These are phyloP conservation scores for Brassica hybrid DNA, from an alignment of 441 rosid genomes.

Conservation along the genomic window DNA sequence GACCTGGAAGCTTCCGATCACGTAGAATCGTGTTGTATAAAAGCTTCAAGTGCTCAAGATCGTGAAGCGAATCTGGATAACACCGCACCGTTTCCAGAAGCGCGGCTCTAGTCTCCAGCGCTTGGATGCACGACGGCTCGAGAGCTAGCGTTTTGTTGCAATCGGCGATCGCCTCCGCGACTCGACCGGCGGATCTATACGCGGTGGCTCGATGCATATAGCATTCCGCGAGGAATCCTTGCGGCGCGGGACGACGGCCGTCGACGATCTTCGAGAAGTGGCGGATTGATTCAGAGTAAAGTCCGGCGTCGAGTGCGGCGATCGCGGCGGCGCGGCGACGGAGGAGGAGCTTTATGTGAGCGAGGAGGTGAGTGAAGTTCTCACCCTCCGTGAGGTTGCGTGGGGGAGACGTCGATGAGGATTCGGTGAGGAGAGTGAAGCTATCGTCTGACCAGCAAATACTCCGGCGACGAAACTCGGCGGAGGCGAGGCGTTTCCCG, in stretches of 20 bases:
- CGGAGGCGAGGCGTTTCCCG: slow-evolving; percentile 78
- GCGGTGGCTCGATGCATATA: slow-evolving; percentile 83
- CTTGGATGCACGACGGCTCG: slow-evolving; percentile 71
- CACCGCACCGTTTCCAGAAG: slow-evolving; percentile 75
- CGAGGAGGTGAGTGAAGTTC: slow-evolving; percentile 56
- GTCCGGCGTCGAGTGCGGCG: too few species aligned
- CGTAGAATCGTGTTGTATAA: slow-evolving; percentile 78
- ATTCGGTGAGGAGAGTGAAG: slow-evolving; percentile 55
- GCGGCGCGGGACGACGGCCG: slow-evolving; percentile 82
- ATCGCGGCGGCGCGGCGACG: slow-evolving; percentile 87
- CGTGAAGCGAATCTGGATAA: slow-evolving; percentile 81
- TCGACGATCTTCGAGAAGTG: slow-evolving; percentile 88
- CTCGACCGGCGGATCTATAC: slow-evolving; percentile 64
- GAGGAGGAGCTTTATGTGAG: slow-evolving; percentile 73
- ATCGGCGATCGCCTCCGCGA: slow-evolving; percentile 85
- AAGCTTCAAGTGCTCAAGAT: slow-evolving; percentile 84
- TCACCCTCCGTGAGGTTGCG: slow-evolving; percentile 54
- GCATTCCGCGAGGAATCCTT: slow-evolving; percentile 81
- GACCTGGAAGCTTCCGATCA: slow-evolving; percentile 85
- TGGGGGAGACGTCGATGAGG: slow-evolving; percentile 46
- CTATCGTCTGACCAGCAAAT: slow-evolving; percentile 76
- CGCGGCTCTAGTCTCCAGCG: slow-evolving; percentile 85
- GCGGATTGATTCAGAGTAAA: slow-evolving; percentile 47
- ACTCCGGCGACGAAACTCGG: slow-evolving; percentile 80
- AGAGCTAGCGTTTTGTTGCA: slow-evolving; percentile 85